phyloP scores from a whole-genome alignment of 139 green algal species.

The Mychonastes homosphaera region DNA sequence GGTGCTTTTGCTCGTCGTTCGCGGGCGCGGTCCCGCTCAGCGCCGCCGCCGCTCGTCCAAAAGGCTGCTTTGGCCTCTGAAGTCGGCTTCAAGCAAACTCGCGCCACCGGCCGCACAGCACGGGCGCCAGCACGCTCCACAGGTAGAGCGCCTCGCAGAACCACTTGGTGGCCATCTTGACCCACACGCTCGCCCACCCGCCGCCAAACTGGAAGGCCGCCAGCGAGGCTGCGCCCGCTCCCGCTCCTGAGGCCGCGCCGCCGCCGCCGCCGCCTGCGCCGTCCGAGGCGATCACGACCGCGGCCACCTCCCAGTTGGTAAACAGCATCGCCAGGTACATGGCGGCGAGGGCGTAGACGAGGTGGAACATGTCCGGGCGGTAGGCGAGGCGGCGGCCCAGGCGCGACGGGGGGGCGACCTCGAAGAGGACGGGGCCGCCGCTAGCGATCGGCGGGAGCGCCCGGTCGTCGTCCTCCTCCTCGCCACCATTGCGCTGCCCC shows the following conservation, averaged over 20 bases:
- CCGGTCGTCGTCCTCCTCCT: too few relatives aligned
- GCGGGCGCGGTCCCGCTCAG: too few relatives aligned
- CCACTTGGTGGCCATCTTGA: slow-evolving; percentile 71
- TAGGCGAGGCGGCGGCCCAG: slow-evolving; percentile 39
- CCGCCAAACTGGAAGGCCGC: slow-evolving; percentile 22
- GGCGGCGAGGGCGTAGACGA: slow-evolving; percentile 50
- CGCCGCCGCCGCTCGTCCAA: too few relatives aligned
- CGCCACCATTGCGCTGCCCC: too few relatives aligned
- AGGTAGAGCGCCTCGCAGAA: slow-evolving; percentile 59
- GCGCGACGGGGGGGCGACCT: background rate
- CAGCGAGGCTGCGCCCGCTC: too few relatives aligned
- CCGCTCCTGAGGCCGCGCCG: too few relatives aligned
- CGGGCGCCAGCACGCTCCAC: slow-evolving; percentile 70
- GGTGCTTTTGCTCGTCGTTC: too few relatives aligned
- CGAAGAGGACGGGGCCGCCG: background rate
- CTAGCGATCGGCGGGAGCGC: too few relatives aligned
- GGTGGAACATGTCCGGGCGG: slow-evolving; percentile 68
- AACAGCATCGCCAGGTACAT: slow-evolving; percentile 68
- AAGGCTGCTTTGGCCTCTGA: too few relatives aligned
- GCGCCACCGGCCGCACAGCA: slow-evolving; percentile 29
- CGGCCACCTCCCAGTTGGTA: slow-evolving; percentile 44
- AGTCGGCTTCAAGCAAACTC: too few relatives aligned
- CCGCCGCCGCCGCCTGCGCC: too few relatives aligned
- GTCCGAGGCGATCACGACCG: background rate
- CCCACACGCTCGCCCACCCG: slow-evolving; percentile 55